phyloP scores from a whole-genome alignment of 73 alveolate genomes.

The Tetrahymena malaccensis region DNA sequence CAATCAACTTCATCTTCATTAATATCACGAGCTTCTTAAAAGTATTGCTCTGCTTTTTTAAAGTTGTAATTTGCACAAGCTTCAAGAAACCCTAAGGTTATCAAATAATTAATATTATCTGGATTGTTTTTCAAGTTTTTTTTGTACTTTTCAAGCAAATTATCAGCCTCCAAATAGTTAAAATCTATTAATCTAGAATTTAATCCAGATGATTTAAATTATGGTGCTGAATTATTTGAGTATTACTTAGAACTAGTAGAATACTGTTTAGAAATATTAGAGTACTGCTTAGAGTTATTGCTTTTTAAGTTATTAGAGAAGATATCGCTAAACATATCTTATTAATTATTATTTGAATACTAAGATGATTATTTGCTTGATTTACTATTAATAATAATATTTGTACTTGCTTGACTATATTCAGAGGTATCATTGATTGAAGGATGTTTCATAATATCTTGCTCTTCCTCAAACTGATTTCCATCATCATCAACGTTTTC shows the following conservation, averaged over 20 bases:
- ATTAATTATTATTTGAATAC: not conserved
- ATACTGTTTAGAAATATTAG: not conserved
- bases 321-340: not conserved
- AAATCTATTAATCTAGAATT: not conserved
- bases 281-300: not conserved
- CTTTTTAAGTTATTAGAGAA: not conserved
- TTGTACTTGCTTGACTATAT: not conserved
- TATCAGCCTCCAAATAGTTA: not conserved
- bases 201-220: not conserved
- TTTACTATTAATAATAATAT: not conserved
- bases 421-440: not conserved
- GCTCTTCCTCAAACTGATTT: not conserved
- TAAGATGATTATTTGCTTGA: not conserved
- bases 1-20: not conserved
- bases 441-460: not conserved
- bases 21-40: not conserved
- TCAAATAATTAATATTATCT: not conserved
- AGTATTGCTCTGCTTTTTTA: not conserved
- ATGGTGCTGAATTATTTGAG: not conserved
- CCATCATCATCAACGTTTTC: not conserved
- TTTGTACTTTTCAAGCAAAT: not conserved
- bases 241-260: not conserved
- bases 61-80: not conserved
- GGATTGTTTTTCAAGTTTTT: not conserved
- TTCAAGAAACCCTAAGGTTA: not conserved